Evolutionary conservation across 257 asterid genomes (phyloP), one percentile per base, ranked within the genome.

Genomic region (Nicotiana knightiana): DNA sequence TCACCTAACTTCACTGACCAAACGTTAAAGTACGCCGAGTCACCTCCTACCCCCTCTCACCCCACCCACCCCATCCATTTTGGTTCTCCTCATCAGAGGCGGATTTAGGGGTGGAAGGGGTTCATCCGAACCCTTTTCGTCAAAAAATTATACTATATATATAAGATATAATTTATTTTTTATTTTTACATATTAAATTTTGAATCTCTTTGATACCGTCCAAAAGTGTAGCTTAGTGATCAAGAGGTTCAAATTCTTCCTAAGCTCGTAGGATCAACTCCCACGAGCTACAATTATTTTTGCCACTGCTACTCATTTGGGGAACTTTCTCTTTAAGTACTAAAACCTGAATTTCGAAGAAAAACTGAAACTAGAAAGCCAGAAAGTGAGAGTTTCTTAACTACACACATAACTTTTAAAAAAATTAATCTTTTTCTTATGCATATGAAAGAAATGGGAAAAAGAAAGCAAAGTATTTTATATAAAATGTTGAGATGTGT

Each of bases 281-380:
- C 24, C 24, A 21, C 24, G 24, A 21, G 24, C 24, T 21, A 21
- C 24, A 21, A 21, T 21, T 21, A 21, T 21, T 21, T 21, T 21
- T 21, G 24, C 24, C 24, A 21, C 24, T 21, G 24, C 24, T 0
- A 21, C 24, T 21, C 24, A 46, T 76, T 77, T 39, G 51, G 83
- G 81, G 81, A 76, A 81, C 53, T 67, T 83, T 80, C 77, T 51
- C 86, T 88, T 75, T 61, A 87, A 84, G 86, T 64, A 70, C 26
- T 4, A 33, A 63, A 70, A 77, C 76, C 64, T 84, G 86, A 83
- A 85, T 83, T 83, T 84, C 67, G 78, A 85, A 85, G 87, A 66
- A 83, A 82, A 85, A 66, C 91, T 82, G 85, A 84, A 87, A 88
- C 76, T 84, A 87, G 87, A 87, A 88, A 81, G 70, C 66, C 81